phyloP scores from a whole-genome alignment of 2,329 filamentous ascomycete genomes.

The Coniochaeta ligniaria region DNA sequence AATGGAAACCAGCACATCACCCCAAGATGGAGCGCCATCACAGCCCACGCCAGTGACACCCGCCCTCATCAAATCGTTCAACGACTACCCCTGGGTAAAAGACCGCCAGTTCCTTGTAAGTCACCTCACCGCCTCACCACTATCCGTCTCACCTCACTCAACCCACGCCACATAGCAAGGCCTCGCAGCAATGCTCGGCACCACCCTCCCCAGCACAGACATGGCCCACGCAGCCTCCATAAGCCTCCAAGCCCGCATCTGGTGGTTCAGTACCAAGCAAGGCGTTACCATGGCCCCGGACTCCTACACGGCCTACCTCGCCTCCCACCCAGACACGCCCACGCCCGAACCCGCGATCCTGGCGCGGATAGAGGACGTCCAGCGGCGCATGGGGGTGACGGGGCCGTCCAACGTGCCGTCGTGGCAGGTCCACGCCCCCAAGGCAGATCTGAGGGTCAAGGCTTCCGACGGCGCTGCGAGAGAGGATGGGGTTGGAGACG shows the following conservation, averaged over 20 bases:
- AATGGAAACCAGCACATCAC: not conserved
- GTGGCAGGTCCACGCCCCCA: slow-evolving; percentile 45
- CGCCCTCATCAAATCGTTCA: slow-evolving; percentile 52
- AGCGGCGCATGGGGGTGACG: slow-evolving; percentile 11
- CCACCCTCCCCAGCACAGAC: slow-evolving; percentile 5
- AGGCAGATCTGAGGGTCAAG: slow-evolving; percentile 37
- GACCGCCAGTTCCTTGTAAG: slow-evolving; percentile 61
- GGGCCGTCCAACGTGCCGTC: slow-evolving; percentile 26
- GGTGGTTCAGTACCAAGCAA: slow-evolving; percentile 15
- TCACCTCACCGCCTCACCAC: not conserved
- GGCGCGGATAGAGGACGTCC: slow-evolving; percentile 14
- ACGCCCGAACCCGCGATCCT: slow-evolving; percentile 13
- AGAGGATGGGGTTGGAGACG: slow-evolving; percentile 12
- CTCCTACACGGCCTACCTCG: slow-evolving; percentile 11
- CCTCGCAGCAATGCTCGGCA: slow-evolving; percentile 15
- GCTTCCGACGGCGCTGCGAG: slow-evolving; percentile 19
- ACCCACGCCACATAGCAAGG: slow-evolving; percentile 12
- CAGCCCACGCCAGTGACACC: not conserved
- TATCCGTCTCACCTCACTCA: not conserved
- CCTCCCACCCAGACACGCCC: not conserved
- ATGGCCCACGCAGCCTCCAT: slow-evolving; percentile 26
- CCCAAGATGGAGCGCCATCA: not conserved
- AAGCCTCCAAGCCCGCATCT: slow-evolving; percentile 53
- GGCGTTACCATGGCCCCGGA: slow-evolving; percentile 11
- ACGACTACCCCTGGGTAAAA: slow-evolving; percentile 59